Percentiles rank a stretch among this genome's conserved stretches.
Conservation (phyloP, 176 grass and related monocot species). For the Phoenix dactylifera region DNA sequence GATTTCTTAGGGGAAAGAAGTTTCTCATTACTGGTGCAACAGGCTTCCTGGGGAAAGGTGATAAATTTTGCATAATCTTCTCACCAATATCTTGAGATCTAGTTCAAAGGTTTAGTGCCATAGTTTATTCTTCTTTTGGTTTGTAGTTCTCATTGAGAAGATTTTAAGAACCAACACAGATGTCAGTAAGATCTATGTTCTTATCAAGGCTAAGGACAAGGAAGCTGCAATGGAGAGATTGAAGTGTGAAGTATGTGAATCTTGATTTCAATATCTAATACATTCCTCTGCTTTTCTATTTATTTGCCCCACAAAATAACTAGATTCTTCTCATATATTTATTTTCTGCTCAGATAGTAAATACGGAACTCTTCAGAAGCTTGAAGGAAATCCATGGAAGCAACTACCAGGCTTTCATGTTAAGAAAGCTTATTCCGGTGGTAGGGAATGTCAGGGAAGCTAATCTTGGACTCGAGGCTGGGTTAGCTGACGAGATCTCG, state of each 20-base stretch:
- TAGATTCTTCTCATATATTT: background rate
- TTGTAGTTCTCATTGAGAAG: slow-evolving; percentile 80
- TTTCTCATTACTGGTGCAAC: slow-evolving; percentile 87
- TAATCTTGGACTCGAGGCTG: slow-evolving; percentile 61
- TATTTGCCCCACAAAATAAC: slow-evolving; percentile 4
- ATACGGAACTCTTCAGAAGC: slow-evolving; percentile 61
- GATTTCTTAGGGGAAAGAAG: slow-evolving; percentile 65
- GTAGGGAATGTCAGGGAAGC: slow-evolving; percentile 69
- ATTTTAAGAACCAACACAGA: slow-evolving; percentile 65
- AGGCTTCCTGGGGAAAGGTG: slow-evolving; percentile 90
- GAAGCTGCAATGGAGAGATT: slow-evolving; percentile 52
- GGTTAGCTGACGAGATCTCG: slow-evolving; percentile 45
- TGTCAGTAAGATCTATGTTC: slow-evolving; percentile 80
- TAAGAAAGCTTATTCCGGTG: slow-evolving; percentile 61
- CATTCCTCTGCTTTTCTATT: background rate
- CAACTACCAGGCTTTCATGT: slow-evolving; percentile 51
- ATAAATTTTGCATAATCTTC: background rate
- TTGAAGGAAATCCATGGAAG: slow-evolving; percentile 64
- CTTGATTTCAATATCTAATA: background rate
- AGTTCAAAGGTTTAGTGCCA: too few relatives aligned
- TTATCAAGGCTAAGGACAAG: slow-evolving; percentile 75
- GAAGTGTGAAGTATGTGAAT: slow-evolving; percentile 41
- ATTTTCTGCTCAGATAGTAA: slow-evolving; percentile 40
- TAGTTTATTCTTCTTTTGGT: background rate
- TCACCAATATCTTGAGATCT: too few relatives aligned